These are phyloP conservation scores for Theileria orientalis DNA, from an alignment of 169 alveolate genomes.

Conservation along the genomic window DNA sequence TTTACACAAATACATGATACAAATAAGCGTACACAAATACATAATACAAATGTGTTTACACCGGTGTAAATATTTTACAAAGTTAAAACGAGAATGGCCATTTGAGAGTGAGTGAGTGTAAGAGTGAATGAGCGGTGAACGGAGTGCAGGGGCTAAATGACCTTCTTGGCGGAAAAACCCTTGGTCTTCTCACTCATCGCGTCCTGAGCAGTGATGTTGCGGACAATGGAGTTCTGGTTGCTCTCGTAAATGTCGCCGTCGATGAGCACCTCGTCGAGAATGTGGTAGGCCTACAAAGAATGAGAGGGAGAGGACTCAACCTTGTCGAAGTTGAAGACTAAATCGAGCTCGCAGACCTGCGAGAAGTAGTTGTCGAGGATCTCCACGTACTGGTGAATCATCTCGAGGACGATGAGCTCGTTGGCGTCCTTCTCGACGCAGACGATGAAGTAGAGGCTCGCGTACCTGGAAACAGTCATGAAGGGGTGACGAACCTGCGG, in stretches of 20 bases:
- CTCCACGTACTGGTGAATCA: constrained; percentile 98
- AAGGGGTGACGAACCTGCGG: constrained; percentile 80
- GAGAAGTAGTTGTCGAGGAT: constrained; percentile 97
- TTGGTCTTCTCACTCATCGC: constrained; percentile 89
- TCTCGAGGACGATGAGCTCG: constrained; percentile 92
- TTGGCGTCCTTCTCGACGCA: constrained; percentile 95
- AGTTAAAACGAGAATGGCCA: too few species aligned
- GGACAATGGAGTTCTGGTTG: constrained; percentile 90
- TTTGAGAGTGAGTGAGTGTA: too few species aligned
- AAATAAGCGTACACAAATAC: too few species aligned
- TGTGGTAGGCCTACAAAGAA: constrained; percentile 78
- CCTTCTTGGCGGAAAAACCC: constrained; percentile 58
- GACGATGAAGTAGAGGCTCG: constrained; percentile 95
- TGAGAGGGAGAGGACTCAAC: constrained; percentile 31
- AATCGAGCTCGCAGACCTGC: constrained; percentile 98
- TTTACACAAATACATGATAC: too few species aligned
- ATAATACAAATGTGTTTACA: too few species aligned
- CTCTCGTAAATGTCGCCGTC: constrained; percentile 92
- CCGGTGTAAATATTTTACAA: too few species aligned
- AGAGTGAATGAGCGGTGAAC: too few species aligned
- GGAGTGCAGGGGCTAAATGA: neutral
- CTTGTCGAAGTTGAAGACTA: constrained; percentile 97
- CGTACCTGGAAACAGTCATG: constrained; percentile 83
- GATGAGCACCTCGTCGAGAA: constrained; percentile 86
- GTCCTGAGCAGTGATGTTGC: constrained; percentile 92